Conservation (phyloP, 1,284 basidiomycete genomes). For the Sanguinoderma infundibulare region DNA sequence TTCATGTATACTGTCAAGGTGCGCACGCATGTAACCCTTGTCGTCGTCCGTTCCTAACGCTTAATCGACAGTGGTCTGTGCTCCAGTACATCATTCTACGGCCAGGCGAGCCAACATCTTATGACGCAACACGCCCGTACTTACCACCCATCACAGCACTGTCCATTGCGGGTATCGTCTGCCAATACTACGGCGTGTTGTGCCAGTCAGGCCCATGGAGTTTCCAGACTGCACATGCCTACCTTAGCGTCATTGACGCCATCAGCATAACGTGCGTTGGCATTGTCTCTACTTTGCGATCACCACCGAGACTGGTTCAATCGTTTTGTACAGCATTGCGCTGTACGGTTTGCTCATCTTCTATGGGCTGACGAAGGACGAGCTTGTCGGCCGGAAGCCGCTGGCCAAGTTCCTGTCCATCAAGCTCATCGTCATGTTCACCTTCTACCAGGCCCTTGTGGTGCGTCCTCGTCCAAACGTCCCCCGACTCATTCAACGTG, state of each 20-base stretch:
- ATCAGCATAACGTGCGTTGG: conserved; percentile 72
- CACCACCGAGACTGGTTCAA: too few relatives aligned
- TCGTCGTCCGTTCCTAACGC: not conserved
- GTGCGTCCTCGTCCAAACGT: conserved; percentile 44
- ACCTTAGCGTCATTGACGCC: conserved; percentile 74
- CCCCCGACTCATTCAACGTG: not conserved
- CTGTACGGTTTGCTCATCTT: conserved; percentile 83
- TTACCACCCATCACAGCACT: conserved; percentile 28
- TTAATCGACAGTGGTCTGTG: conserved; percentile 68
- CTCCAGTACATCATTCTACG: conserved; percentile 85
- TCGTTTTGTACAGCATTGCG: conserved; percentile 55
- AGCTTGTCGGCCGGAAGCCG: conserved; percentile 76
- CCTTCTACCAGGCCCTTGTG: conserved; percentile 79
- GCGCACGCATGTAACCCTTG: not conserved
- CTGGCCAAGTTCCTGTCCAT: conserved; percentile 83
- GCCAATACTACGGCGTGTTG: conserved; percentile 66
- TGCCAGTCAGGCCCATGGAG: conserved; percentile 68
- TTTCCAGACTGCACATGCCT: conserved; percentile 69
- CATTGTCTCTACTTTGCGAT: not conserved
- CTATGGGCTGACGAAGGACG: conserved; percentile 79
- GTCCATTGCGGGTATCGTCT: conserved; percentile 80
- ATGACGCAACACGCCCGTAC: not conserved
- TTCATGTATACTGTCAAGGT: conserved; percentile 90
- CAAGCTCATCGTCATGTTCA: conserved; percentile 87
- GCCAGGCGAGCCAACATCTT: conserved; percentile 52